Evolutionary conservation across 2,329 filamentous ascomycete genomes (phyloP), one percentile per base, ranked within the genome.

Genomic region (Cladobotryum mycophilum): DNA sequence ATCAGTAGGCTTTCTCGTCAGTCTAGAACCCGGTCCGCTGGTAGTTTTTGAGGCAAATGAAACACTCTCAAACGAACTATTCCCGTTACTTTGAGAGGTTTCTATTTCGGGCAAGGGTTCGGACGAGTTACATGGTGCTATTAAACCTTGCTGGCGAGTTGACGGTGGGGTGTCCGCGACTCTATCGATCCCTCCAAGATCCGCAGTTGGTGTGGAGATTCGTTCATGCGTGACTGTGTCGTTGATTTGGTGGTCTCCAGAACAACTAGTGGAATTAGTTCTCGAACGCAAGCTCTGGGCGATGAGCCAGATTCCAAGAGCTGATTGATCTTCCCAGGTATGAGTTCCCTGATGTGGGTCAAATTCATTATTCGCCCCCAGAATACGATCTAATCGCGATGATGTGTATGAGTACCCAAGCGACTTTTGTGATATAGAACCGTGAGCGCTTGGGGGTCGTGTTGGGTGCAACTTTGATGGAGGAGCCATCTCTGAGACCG

Each of bases 261-360:
- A 45, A 25, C 42, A 45, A 22, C 41, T 61, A 47, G 50, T 49
- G 5, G 64, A 63, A 45, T 56, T 61, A 33, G 63, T 61, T 49
- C 60, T 54, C 3, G 63, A 61, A 40, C 58, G 57, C 17, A 68
- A 52, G 7, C 60, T 56, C 49, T 70, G 68, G 7, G 67, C 60
- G 34, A 65, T 65, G n/a, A 70, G 62, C 68, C 68, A 70, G 18
- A 68, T 59, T 5, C 63, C 61, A 45, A 70, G 59, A 7, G 62
- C 58, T n/a, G 67, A 68, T 42, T 67, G 63, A 12, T 61, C 61
- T 36, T 70, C 68, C 49, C 55, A 59, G 1, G 60, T 59, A 34
- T 64, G 63, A 6, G 66, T 65, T 34, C 58, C 60, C 30, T 59
- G 60, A 2, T 59, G 60, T 41, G 60, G 63, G 22, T 59, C 60